Conservation (phyloP, 495 filamentous ascomycete genomes). For the Physcia stellaris region DNA sequence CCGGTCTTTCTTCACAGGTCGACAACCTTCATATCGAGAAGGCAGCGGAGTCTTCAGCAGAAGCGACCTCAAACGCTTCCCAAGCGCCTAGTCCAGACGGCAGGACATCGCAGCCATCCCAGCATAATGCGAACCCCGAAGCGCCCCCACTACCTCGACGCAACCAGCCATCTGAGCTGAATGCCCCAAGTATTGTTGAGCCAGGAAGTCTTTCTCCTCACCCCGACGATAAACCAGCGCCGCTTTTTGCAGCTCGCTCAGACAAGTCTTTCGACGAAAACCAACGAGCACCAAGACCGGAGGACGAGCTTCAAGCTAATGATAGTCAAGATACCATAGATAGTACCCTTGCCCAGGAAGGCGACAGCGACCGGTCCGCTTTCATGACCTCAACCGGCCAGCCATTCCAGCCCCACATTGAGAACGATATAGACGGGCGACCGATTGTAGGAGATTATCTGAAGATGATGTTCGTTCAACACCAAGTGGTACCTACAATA, state of each 20-base stretch:
- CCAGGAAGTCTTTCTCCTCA: conserved; percentile 32
- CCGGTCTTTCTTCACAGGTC: conserved; percentile 37
- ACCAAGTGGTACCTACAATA: conserved; percentile 90
- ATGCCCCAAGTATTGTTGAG: conserved; percentile 6
- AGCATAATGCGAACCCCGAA: conserved; percentile 2
- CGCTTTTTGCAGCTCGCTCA: conserved; percentile 36
- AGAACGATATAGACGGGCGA: conserved; percentile 51
- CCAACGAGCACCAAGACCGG: conserved; percentile 8
- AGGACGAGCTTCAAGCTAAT: conserved; percentile 15
- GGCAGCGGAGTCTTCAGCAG: conserved; percentile 16
- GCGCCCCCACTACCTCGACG: conserved; percentile 15
- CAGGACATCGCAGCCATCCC: conserved; percentile 2
- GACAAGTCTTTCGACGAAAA: conserved; percentile 16
- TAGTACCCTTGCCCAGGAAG: conserved; percentile 16
- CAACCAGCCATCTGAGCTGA: conserved; percentile 9
- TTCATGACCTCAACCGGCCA: conserved; percentile 19
- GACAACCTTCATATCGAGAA: conserved; percentile 36
- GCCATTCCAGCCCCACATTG: conserved; percentile 32
- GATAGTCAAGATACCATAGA: conserved; percentile 17
- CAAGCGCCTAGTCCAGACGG: conserved; percentile 4
- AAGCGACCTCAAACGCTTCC: neutral
- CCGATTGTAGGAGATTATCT: conserved; percentile 94
- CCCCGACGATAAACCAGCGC: conserved; percentile 54
- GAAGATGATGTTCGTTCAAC: conserved; percentile 93
- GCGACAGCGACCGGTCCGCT: conserved; percentile 17